Evolutionary conservation across 768 basidiomycete species (phyloP), one percentile per base, ranked within the genome.

Genomic region (Naganishia vishniacii): DNA sequence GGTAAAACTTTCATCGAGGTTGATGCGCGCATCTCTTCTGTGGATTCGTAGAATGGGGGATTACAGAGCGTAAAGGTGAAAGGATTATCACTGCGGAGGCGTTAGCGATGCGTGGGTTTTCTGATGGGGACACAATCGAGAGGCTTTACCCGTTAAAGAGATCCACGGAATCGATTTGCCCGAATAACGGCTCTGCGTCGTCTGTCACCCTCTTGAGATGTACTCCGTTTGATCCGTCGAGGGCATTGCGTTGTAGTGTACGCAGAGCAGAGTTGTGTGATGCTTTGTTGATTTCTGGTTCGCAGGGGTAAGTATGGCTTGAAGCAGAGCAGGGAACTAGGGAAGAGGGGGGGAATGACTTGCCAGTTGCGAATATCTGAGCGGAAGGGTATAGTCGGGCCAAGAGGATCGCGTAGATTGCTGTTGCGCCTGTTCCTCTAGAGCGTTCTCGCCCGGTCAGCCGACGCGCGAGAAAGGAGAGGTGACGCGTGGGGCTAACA

Each of bases 11-110:
- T 97, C 6, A 78, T 78, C 20, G 81, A 81, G 0, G 84, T 83
- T 1, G 84, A 85, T 2, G 76, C 72, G 0, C 71, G 67, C 8
- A 91, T 82, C 64, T 98, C 94, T 31, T 85, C 83, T 0, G 75
- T 71, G 62, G 85, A 88, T n/a, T 80, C 73, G 72, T 95, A 98
- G 77, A 99, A 99, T 0, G 94, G 94, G 0, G 94, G 94, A 75
- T 98, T 99, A 78, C 93, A 97, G 85, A 98, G 90, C 0, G 86
- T 84, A 68, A 94, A 91, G 63, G 87, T 84, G 70, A 85, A 84
- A 28, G 45, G 53, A 6, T 44, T 26, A 31, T 56, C 49, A 51
- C 49, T 49, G 5, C 8, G 49, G 12, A 26, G n/a, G 16, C 20
- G 15, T 1, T 25, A 37, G 7, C 34, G 15, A 37, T 37, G 8